Conservation (phyloP, 495 filamentous ascomycete species). For the Tuber melanosporum region DNA sequence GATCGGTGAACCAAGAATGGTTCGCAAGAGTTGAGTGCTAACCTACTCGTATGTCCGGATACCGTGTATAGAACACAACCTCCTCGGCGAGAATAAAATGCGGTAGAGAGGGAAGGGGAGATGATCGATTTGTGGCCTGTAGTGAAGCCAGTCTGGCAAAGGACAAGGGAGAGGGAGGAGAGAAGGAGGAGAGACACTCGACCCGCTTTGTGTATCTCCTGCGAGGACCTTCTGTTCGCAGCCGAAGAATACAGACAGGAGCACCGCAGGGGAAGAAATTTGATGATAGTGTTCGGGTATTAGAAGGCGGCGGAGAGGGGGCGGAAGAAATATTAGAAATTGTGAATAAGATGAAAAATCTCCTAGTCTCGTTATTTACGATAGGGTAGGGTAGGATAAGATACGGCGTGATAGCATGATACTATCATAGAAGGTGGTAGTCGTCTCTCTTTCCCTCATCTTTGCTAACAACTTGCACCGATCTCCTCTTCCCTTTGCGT, state of each 20-base stretch:
- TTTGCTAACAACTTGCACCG: background rate
- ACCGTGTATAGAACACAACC: background rate
- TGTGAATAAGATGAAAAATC: background rate
- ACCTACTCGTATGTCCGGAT: background rate
- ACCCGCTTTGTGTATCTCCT: slow-evolving; percentile 2
- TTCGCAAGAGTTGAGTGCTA: background rate
- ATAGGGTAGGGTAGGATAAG: background rate
- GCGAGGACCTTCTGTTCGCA: slow-evolving; percentile 4
- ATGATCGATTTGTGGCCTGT: slow-evolving; percentile 1
- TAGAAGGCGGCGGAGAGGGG: background rate
- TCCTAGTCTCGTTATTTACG: background rate
- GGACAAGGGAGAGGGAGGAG: background rate
- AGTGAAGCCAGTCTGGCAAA: background rate
- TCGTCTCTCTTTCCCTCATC: background rate
- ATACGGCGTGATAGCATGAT: background rate
- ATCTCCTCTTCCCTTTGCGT: slow-evolving; percentile 4
- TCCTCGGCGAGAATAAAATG: background rate
- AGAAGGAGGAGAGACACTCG: slow-evolving; percentile 2
- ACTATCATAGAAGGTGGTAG: background rate
- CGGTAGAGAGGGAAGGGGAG: background rate
- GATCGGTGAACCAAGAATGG: slow-evolving; percentile 6
- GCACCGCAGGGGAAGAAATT: background rate
- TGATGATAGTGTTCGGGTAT: background rate
- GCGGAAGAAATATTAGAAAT: background rate
- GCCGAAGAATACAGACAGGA: background rate